Evolutionary conservation across 371 early-diverging fungal species (phyloP), one percentile per base, ranked within the genome.

Genomic region (Mortierella sp.): DNA sequence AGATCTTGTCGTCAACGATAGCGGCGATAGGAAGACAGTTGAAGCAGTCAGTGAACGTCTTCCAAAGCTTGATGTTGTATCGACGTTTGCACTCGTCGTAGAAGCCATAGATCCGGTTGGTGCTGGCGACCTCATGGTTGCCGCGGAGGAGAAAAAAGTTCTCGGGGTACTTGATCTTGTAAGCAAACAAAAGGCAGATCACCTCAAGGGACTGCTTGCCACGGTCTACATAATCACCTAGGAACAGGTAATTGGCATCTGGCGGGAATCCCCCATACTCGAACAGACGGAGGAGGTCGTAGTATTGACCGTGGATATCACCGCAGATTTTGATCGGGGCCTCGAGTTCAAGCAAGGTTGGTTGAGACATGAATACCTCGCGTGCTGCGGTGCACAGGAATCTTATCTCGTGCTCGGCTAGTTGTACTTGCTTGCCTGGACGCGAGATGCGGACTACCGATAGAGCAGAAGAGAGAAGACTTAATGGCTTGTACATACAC

Each of bases 11-110:
- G 58, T 94, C 95, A 26, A 99, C 91, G 34, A 97, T 88, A 3
- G 96, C 99, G 21, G 96, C 96, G 34, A 98, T 89, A 0, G 98
- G 98, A 43, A 98, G 83, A 64, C 92, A 91, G 73, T 96, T 96
- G 85, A 99, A 99, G 59, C 90, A 90, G 79, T 95, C 93, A 23
- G 96, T 89, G 72, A 97, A 96, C 6, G 92, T 90, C 80, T 95
- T 94, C 96, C 94, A 99, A 67, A 95, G 83, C 80, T 95, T 95
- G 80, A 94, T 92, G 81, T 91, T 94, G 82, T 96, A 95, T 58
- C 96, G 85, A 58, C 96, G 87, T 89, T 92, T 89, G 89, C 98
- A 98, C 87, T 99, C 99, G 74, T 98, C 99, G 74, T 96, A 99
- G 81, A 99, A 99, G 8, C 99, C 99, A 78, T 99, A 99, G 64